Evolutionary conservation across 2,329 filamentous ascomycete genomes (phyloP), one percentile per base, ranked within the genome.

Genomic region (Colletotrichum trifolii): DNA sequence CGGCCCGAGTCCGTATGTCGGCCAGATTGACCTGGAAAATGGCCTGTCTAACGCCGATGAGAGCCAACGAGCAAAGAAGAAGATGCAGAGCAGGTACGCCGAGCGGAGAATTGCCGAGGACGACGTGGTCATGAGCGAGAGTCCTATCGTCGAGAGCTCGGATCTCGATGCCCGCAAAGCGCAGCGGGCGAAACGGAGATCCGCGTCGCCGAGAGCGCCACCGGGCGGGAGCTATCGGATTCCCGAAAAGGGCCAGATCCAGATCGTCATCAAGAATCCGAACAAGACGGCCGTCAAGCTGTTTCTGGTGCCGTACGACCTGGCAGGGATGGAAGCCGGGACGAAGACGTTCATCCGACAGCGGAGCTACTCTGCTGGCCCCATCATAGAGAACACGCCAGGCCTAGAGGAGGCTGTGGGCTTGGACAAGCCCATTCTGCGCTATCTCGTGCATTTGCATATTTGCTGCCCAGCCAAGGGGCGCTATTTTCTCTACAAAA

Each of bases 231-330:
- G 92, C 73, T 99, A 98, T 76, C 90, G 96, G 47, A 97, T 99
- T 57, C 96, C 96, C 0, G 90, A 96, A 73, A 91, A 94, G 76
- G 96, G 96, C 0, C 96, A 98, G 77, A 83, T 99, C 12, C 96
- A 99, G 72, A 97, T 99, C 68, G 91, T 99, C 67, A 93, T 99
- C 75, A 98, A 98, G 76, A 99, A 98, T 72, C 95, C 94, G 13
- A 97, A 98, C 80, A 98, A 98, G 75, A 98, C 96, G 4, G 96
- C 96, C 1, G 95, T 98, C 59, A 98, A 99, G 76, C 83, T 99
- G 0, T 98, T 98, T 71, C 84, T 98, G 33, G 88, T 99, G 3
- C 96, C 95, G 0, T 99, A 98, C 71, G 94, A 98, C 74, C 82
- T 99, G 1, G 85, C 88, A 1, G 95, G 93, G 55, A 99, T 99